Conservation (phyloP, 2,329 filamentous ascomycete genomes). For the Fusarium floridanum region DNA sequence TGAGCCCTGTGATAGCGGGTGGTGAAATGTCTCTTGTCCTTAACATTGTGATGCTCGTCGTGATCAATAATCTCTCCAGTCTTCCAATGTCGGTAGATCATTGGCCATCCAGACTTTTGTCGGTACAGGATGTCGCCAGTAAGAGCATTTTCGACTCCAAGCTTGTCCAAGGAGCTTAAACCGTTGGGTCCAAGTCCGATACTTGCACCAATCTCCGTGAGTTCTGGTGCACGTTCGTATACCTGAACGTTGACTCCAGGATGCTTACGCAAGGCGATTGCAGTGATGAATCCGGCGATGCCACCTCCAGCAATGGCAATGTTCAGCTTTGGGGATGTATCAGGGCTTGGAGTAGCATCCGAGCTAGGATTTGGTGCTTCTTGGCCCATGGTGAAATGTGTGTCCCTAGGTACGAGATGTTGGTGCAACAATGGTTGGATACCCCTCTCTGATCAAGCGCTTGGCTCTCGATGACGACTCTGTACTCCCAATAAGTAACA, state of each 20-base stretch:
- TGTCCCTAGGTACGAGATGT: neutral
- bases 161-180: neutral
- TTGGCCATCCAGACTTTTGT: neutral
- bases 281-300: neutral
- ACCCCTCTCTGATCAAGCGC: neutral
- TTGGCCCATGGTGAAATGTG: neutral
- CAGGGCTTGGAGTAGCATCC: no score
- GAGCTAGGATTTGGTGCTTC: neutral
- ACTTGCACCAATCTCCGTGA: neutral
- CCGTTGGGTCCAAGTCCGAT: slow-evolving; percentile 2
- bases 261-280: neutral
- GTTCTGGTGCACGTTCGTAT: neutral
- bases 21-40: neutral
- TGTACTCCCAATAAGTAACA: neutral
- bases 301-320: neutral
- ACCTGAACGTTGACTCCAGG: neutral
- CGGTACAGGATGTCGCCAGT: neutral
- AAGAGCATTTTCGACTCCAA: neutral
- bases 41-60: slow-evolving; percentile 9
- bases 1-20: neutral
- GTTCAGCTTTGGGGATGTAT: neutral
- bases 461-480: neutral
- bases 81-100: slow-evolving; percentile 1
- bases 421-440: neutral
- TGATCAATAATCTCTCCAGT: slow-evolving; percentile 1